Base-by-base conservation (phyloP, 768 basidiomycete species). In the Suillus clintonianus region DNA sequence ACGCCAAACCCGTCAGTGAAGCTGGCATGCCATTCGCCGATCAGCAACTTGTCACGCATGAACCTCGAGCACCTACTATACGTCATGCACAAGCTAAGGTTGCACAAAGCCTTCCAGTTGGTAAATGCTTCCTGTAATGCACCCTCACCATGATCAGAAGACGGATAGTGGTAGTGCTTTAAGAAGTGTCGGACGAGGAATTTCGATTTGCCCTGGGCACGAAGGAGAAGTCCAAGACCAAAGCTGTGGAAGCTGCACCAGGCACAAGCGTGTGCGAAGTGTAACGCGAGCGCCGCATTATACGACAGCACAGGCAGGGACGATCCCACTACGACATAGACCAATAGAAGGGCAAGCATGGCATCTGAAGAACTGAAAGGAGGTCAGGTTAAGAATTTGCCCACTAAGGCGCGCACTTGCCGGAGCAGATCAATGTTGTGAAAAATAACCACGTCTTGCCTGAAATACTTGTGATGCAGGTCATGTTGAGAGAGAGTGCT, bases 71-170 rank as follows among this genome's bases (percentile, higher is more conserved):
- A 77, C 82, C 22, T 63, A 96, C 95, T 89, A 74, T 96, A 98
- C 5, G 91, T 96, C 95, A 98, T 97, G 75, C 89, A 90, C 83
- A 96, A 82, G 75, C 91, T 95, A 76, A 95, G 75, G 75, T 98
- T 99, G 74, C 96, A 99, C 32, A 94, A 82, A 5, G 83, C 83
- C 77, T 98, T 98, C 95, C 96, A 99, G 75, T 97, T 98, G 32
- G 85, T 82, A 69, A 98, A 99, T 0, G 97, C 94, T 72, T 99
- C 97, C 43, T 88, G 83, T n/a, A 95, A 86, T 0, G 97, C 96
- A 53, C 88, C 86, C 63, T 87, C 83, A 5, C 85, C 87, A 17
- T 83, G 85, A 61, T 91, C 88, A 63, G 86, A 81, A 53, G 81
- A 80, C 14, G 88, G 84, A 75, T 98, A 99, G 69, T 94, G 88